Evolutionary conservation across 441 rosid genomes (phyloP).

Genomic region (Hypseocharis bilobata): DNA sequence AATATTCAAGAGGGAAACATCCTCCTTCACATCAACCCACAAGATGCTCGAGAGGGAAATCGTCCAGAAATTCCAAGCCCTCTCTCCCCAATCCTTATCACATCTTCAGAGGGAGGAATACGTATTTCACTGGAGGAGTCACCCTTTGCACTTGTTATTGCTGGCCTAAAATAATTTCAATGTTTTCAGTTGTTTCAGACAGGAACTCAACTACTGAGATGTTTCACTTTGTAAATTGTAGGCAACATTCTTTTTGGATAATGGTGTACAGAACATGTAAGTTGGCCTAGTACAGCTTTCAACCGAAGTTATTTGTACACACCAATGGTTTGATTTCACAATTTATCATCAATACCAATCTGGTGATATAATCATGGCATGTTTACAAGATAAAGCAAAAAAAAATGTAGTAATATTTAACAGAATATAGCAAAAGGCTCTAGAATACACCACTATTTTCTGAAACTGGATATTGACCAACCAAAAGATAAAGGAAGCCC

Average conservation of each 20-base stretch:
- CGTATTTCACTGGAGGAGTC: background rate
- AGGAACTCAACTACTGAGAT: background rate
- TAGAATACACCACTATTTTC: too few relatives aligned
- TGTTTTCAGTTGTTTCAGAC: background rate
- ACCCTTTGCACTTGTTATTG: background rate
- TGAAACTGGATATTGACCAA: background rate
- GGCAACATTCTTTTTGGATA: background rate
- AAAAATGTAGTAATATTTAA: too few relatives aligned
- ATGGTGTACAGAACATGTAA: background rate
- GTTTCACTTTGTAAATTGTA: background rate
- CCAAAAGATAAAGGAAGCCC: background rate
- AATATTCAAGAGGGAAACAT: background rate
- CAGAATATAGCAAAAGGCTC: too few relatives aligned
- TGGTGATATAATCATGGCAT: too few relatives aligned
- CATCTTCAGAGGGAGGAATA: background rate
- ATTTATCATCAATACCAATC: background rate
- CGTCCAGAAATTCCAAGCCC: background rate
- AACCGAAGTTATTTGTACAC: background rate
- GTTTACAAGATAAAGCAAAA: too few relatives aligned
- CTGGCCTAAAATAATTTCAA: background rate
- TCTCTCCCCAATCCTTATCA: background rate
- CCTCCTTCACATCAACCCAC: background rate
- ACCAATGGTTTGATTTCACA: background rate
- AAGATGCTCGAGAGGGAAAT: background rate
- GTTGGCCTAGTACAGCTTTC: background rate